Base-by-base conservation (phyloP, 177 flowering plant species). In the Vitis hybrid region DNA sequence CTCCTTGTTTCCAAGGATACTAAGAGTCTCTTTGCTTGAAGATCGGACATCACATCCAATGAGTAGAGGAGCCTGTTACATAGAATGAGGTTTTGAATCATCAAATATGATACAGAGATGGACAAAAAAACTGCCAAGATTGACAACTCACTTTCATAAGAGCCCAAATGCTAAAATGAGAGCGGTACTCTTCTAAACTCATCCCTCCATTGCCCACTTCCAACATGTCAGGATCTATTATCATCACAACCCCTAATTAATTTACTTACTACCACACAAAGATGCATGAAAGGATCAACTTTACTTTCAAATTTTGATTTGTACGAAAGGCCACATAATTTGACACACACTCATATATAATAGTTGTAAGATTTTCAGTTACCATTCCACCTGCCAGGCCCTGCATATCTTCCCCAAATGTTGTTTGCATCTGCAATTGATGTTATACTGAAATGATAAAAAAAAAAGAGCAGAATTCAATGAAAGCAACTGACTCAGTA, bases 131-230 rank as follows among this genome's bases (percentile, higher is more conserved):
- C 2, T 0, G 13, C 26, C 12, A 18, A 51, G 48, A 21, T 11
- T 13, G 59, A 53, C 51, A n/a, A 60, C 67, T 33, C 10, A 79
- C 88, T 76, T 84, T 84, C 78, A 80, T 76, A 9, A 84, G 72
- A 52, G 85, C 84, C 88, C 86, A 84, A 10, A 85, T 79, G 56
- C 88, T 83, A 22, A 85, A 83, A 71, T 85, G 88, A 26, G 88
- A 83, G 10, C 77, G 74, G 51, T 83, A 83, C 64, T 83, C 86
- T 58, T 83, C 85, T 11, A 67, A 18, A 6, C 22, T 82, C 85
- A 85, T 81, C 29, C 88, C 88, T 65, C 86, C 85, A 75, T 85
- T 85, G n/a, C 88, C 88, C 31, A 85, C 85, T 78, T 85, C 88
- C 60, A 83, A 64, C 88, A 85, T 85, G 68, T 85, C 86, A 61